phyloP scores from a whole-genome alignment of 2,329 filamentous ascomycete genomes.

The Epichloe festucae region DNA sequence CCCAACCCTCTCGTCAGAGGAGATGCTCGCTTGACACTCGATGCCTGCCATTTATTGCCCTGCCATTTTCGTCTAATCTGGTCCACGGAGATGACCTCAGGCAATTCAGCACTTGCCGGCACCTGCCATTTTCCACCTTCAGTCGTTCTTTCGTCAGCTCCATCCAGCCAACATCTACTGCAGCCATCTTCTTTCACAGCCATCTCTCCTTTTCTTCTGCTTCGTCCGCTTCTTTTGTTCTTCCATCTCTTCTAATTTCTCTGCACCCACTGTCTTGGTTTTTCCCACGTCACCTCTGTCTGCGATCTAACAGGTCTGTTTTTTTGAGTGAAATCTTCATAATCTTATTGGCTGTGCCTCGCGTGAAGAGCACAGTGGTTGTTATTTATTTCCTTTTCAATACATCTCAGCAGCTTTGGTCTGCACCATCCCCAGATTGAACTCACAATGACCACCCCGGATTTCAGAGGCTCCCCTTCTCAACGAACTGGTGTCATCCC shows the following conservation, averaged over 20 bases:
- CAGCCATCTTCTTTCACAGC: constrained; percentile 5
- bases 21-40: constrained; percentile 7
- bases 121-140: constrained; percentile 9
- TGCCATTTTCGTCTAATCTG: constrained; percentile 11
- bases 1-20: not conserved
- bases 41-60: constrained; percentile 13
- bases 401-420: constrained; percentile 5
- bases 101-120: constrained; percentile 15
- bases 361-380: constrained; percentile 5
- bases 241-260: constrained; percentile 9
- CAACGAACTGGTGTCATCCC: constrained; percentile 11
- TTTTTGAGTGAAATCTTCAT: constrained; percentile 16
- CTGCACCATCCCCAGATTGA: not conserved
- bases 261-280: constrained; percentile 9
- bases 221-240: constrained; percentile 7
- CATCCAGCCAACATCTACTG: constrained; percentile 2
- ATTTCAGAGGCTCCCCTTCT: constrained; percentile 16
- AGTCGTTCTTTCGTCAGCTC: constrained; percentile 4
- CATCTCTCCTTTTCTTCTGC: constrained; percentile 5
- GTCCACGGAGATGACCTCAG: constrained; percentile 3
- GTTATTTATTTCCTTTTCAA: constrained; percentile 9
- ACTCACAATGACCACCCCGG: constrained; percentile 18
- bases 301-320: constrained; percentile 17
- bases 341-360: constrained; percentile 12
- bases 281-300: constrained; percentile 14